A percentile compares a stretch with the other conserved stretches of the same genome.
Conservation (phyloP, 2,329 filamentous ascomycete genomes). For the Byssochlamys sp. region DNA sequence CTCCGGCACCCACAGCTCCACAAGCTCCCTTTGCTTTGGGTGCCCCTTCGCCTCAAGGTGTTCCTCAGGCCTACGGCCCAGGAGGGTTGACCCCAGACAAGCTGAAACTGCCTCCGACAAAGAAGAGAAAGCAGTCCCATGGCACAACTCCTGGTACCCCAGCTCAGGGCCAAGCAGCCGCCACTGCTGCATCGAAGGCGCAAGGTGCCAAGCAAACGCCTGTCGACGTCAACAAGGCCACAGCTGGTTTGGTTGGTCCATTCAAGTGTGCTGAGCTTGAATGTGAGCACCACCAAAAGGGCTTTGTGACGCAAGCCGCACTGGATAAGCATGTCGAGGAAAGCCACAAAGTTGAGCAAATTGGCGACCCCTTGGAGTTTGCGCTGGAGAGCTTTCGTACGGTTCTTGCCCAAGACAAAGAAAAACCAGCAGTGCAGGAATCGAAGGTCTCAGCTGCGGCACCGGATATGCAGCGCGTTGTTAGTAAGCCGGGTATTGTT, state of each 20-base stretch:
- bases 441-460: slow-evolving; percentile 7
- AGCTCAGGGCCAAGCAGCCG: slow-evolving; percentile 13
- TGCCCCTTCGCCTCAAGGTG: slow-evolving; percentile 46
- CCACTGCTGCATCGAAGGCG: slow-evolving; percentile 20
- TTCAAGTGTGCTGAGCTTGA: slow-evolving; percentile 46
- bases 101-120: slow-evolving; percentile 48
- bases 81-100: slow-evolving; percentile 47
- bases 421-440: slow-evolving; percentile 15
- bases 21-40: slow-evolving; percentile 45
- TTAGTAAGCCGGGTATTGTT: slow-evolving; percentile 11
- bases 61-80: slow-evolving; percentile 47
- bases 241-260: slow-evolving; percentile 31
- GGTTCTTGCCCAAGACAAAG: slow-evolving; percentile 41
- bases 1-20: slow-evolving; percentile 41
- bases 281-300: slow-evolving; percentile 46
- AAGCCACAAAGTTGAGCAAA: slow-evolving; percentile 41
- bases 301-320: slow-evolving; percentile 46
- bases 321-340: slow-evolving; percentile 47
- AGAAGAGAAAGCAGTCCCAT: slow-evolving; percentile 48
- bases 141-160: slow-evolving; percentile 14
- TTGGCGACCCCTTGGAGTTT: slow-evolving; percentile 49
- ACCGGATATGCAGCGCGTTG: slow-evolving; percentile 6
- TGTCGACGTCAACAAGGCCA: slow-evolving; percentile 31
- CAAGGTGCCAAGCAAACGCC: slow-evolving; percentile 23
- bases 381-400: slow-evolving; percentile 44